phyloP scores from a whole-genome alignment of 352 stramenopile species.

The Phytopythium oedochilum region DNA sequence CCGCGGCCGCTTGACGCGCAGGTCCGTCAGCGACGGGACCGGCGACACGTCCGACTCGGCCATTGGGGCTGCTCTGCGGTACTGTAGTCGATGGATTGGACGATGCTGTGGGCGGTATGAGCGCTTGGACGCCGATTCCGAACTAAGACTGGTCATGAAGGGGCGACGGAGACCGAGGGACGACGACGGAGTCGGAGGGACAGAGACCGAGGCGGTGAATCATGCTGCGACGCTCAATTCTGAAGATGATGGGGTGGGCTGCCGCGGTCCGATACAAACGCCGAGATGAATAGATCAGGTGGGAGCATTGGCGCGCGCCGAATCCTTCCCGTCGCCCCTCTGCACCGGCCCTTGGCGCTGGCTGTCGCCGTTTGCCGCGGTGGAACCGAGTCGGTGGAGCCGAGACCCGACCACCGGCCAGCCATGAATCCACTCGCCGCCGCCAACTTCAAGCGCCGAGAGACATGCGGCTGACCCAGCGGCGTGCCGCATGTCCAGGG shows the following conservation, averaged over 20 bases:
- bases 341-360: background rate
- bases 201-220: background rate
- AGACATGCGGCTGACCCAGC: slow-evolving; percentile 1
- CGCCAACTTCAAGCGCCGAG: background rate
- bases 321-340: background rate
- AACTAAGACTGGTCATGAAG: background rate
- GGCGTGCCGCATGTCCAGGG: too few relatives aligned
- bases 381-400: too few relatives aligned
- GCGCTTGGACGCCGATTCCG: background rate
- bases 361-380: too few relatives aligned
- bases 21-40: background rate
- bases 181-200: too few relatives aligned
- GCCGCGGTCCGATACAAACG: background rate
- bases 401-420: background rate
- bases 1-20: slow-evolving; percentile 1
- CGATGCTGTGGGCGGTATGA: too few relatives aligned
- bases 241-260: background rate
- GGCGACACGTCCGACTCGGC: background rate
- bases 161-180: background rate
- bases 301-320: background rate
- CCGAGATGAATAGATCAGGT: background rate
- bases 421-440: background rate
- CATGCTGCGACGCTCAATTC: background rate
- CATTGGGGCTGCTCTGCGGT: too few relatives aligned
- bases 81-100: too few relatives aligned